Conservation (phyloP, 1,139 yeast species). For the Hyphopichia pseudoburtonii region DNA sequence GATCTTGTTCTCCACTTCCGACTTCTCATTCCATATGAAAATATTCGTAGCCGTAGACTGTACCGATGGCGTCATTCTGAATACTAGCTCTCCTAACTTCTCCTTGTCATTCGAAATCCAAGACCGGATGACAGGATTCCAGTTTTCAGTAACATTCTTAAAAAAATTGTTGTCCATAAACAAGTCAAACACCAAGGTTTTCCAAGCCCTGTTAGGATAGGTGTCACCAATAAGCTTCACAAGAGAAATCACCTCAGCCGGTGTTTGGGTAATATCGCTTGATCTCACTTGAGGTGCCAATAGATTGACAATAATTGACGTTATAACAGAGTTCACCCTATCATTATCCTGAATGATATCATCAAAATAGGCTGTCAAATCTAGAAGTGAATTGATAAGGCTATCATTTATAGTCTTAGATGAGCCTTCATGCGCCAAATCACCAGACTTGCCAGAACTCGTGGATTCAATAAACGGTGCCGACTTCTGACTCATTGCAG, state of each 20-base stretch:
- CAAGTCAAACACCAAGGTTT: slow-evolving; percentile 47
- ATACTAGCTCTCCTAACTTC: slow-evolving; percentile 54
- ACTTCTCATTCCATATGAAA: slow-evolving; percentile 73
- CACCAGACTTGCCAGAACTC: slow-evolving; percentile 5
- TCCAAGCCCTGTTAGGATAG: slow-evolving; percentile 51
- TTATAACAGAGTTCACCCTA: slow-evolving; percentile 41
- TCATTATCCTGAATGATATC: slow-evolving; percentile 54
- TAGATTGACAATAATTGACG: slow-evolving; percentile 45
- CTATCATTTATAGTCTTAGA: slow-evolving; percentile 31
- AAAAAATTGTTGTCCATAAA: slow-evolving; percentile 53
- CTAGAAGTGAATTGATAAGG: slow-evolving; percentile 33
- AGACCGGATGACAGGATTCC: slow-evolving; percentile 51
- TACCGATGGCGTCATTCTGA: slow-evolving; percentile 49
- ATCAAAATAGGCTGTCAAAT: slow-evolving; percentile 40
- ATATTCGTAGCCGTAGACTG: slow-evolving; percentile 54
- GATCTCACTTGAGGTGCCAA: slow-evolving; percentile 47
- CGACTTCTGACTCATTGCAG: slow-evolving; percentile 13
- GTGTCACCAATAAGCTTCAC: slow-evolving; percentile 36
- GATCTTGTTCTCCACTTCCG: slow-evolving; percentile 55
- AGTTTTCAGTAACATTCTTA: slow-evolving; percentile 29
- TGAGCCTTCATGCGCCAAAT: slow-evolving; percentile 1
- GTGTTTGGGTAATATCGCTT: slow-evolving; percentile 30
- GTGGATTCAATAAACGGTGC: slow-evolving; percentile 1
- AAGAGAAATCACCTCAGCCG: slow-evolving; percentile 36
- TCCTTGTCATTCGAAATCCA: slow-evolving; percentile 67